These are phyloP conservation scores for Catenaria anguillulae DNA, from an alignment of 371 early-diverging fungal genomes.

Conservation along the genomic window DNA sequence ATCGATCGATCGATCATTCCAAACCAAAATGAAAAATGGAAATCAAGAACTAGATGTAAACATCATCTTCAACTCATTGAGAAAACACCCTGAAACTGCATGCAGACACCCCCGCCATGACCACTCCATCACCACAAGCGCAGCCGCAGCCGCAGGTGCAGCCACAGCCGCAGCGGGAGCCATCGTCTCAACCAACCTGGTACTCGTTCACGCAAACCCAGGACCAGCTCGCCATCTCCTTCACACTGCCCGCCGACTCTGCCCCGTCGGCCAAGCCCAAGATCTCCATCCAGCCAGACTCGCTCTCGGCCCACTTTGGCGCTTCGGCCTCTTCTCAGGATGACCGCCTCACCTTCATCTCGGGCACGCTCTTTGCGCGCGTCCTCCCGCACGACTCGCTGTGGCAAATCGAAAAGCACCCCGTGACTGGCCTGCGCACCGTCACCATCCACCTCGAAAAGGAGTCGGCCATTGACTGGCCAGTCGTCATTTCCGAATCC, in stretches of 20 bases:
- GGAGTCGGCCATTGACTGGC: neutral
- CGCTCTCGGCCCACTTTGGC: neutral
- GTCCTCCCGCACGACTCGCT: constrained; percentile 28
- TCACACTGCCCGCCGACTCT: neutral
- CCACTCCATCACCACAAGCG: no score
- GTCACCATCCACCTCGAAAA: neutral
- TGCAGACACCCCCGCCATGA: no score
- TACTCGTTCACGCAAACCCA: neutral
- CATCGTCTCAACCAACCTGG: no score
- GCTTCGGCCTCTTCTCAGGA: no score
- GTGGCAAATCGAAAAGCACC: constrained; percentile 27
- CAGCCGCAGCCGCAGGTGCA: no score
- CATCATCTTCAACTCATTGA: no score
- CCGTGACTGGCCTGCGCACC: neutral
- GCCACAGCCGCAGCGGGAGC: no score
- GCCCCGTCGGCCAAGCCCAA: neutral
- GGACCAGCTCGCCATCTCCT: neutral
- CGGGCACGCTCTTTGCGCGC: constrained; percentile 29
- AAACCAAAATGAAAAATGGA: no score
- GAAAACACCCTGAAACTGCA: no score
- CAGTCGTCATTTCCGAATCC: neutral
- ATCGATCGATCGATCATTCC: no score
- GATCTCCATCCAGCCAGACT: neutral
- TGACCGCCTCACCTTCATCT: no score
- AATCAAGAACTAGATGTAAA: no score